A percentile compares a stretch with the other conserved stretches of the same genome.
Conservation (phyloP, 257 asterid genomes). For the Paulownia fortunei region DNA sequence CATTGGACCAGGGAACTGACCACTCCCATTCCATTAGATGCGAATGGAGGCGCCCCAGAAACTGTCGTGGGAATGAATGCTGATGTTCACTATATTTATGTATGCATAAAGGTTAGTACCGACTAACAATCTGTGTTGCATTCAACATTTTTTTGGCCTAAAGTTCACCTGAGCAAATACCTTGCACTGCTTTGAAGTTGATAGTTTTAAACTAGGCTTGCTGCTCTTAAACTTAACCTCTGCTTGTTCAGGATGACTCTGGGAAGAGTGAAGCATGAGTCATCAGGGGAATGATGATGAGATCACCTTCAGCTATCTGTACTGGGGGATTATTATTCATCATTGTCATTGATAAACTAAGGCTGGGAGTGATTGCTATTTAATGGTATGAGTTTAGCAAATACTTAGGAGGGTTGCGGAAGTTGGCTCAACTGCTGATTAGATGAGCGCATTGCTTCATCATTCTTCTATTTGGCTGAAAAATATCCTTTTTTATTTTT, state of each 20-base stretch:
- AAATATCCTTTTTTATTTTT: not conserved
- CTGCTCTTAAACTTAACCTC: not conserved
- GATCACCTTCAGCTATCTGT: conserved; percentile 22
- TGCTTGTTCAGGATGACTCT: conserved; percentile 42
- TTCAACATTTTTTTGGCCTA: not conserved
- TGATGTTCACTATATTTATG: conserved; percentile 72
- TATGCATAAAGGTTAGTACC: conserved; percentile 65
- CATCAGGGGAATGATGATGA: not conserved
- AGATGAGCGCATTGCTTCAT: not conserved
- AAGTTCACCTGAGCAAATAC: not conserved
- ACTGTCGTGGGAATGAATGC: conserved; percentile 49
- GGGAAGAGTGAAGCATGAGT: conserved; percentile 38
- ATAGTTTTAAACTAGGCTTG: not conserved
- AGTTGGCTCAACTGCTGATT: not conserved
- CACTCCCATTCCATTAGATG: conserved; percentile 56
- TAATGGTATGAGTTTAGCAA: not conserved
- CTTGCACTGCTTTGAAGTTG: not conserved
- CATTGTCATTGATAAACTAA: conserved; percentile 22
- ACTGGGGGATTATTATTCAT: not conserved
- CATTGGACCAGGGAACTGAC: conserved; percentile 50
- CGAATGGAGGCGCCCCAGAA: conserved; percentile 46
- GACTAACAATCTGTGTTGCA: not conserved
- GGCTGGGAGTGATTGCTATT: conserved; percentile 2
- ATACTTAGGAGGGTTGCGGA: not conserved
- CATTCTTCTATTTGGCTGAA: not conserved